phyloP scores from a whole-genome alignment of 495 filamentous ascomycete genomes.

The Xanthoparmelia taractica region DNA sequence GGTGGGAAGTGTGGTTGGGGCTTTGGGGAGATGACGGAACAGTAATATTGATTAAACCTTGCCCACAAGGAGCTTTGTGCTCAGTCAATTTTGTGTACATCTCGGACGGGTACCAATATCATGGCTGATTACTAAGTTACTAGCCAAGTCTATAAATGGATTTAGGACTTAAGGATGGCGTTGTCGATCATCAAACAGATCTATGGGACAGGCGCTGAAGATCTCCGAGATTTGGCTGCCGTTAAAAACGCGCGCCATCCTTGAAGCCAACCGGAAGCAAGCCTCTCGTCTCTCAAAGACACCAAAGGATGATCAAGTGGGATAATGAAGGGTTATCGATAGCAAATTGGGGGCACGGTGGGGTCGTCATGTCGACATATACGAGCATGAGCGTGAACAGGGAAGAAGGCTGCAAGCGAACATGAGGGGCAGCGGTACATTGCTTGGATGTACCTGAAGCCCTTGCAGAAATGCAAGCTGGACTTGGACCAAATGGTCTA shows the following conservation, averaged over 20 bases:
- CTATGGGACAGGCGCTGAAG: slow-evolving; percentile 8
- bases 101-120: background rate
- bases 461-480: slow-evolving; percentile 21
- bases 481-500: background rate
- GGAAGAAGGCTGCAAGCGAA: background rate
- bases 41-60: background rate
- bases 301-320: background rate
- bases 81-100: background rate
- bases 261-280: background rate
- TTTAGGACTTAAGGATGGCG: slow-evolving; percentile 15
- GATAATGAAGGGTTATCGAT: slow-evolving; percentile 8
- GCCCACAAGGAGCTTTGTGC: background rate
- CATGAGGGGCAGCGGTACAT: slow-evolving; percentile 4
- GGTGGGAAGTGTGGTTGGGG: slow-evolving; percentile 65
- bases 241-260: background rate
- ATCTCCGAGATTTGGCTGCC: slow-evolving; percentile 18
- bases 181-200: slow-evolving; percentile 9
- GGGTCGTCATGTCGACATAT: background rate
- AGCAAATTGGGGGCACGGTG: background rate
- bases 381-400: background rate
- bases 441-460: slow-evolving; percentile 20
- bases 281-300: background rate
- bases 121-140: background rate
- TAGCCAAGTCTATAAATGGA: background rate
- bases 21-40: slow-evolving; percentile 37